Evolutionary conservation across 2,329 filamentous ascomycete genomes (phyloP), one percentile per base, ranked within the genome.

Genomic region (Clonostachys byssicola): DNA sequence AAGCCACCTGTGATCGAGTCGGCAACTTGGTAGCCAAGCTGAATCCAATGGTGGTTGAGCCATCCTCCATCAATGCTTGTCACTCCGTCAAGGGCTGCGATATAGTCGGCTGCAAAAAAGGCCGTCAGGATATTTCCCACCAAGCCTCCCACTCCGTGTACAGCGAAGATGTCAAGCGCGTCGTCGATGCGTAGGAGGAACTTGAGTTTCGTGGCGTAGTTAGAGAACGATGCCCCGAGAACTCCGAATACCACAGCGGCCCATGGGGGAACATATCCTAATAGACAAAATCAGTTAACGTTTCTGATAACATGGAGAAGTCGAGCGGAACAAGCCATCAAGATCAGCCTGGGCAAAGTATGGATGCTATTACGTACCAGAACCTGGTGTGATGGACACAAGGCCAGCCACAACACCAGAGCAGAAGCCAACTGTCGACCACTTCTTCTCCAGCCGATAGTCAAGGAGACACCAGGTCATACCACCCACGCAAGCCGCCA

Each of bases 401-500:
- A 96, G 77, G 17, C 91, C 91, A 34, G 90, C 87, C 57, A 96
- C 86, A 20, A 95, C 87, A 52, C 91, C 91, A 1, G 88, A 94
- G 71, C 91, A 96, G 76, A 95, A 95, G 3, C 91, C 91, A 23
- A 96, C 90, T 3, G 89, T 92, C 0, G 89, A 95, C 87, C 89
- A 96, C 72, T 95, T 95, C 59, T 83, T 80, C 71, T 95, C 90
- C 43, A 96, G 78, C 48, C 90, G 81, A 68, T 95, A 95, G 64
- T 96, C 91, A 49, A 96, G 76, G 18, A 95, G 72, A 64, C 89
- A 94, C 91, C 89, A 95, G 35, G 88, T 94, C 44, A 96, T 84
- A 43, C 90, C 90, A 48, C 89, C 91, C 9, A 91, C 81, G 50
- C 86, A 89, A 35, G 90, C 91, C 20, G 90, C 85, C 33, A 95